phyloP scores from a whole-genome alignment of 2,329 filamentous ascomycete species.

The Verticillium isaacii region DNA sequence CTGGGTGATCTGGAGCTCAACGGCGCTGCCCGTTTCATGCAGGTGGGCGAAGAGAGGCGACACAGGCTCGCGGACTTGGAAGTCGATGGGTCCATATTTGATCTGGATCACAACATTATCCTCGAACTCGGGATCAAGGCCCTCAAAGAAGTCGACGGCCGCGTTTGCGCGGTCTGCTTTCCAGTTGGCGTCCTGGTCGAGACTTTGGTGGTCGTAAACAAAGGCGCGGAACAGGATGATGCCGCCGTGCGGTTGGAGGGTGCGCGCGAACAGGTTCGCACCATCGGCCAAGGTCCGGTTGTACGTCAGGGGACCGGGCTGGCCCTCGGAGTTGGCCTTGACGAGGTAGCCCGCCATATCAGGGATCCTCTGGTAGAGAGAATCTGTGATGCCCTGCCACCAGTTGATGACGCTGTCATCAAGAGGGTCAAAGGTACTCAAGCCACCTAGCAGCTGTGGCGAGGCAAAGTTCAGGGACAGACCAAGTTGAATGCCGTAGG shows the following conservation, averaged over 20 bases:
- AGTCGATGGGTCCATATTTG: slow-evolving; percentile 71
- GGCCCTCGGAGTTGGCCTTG: slow-evolving; percentile 69
- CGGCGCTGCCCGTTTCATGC: slow-evolving; percentile 39
- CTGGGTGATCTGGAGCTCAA: slow-evolving; percentile 64
- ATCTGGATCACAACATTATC: slow-evolving; percentile 69
- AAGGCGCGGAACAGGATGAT: slow-evolving; percentile 69
- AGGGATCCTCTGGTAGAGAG: slow-evolving; percentile 56
- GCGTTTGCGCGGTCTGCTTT: slow-evolving; percentile 65
- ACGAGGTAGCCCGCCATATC: slow-evolving; percentile 66
- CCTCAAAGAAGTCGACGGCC: slow-evolving; percentile 61
- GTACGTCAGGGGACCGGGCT: slow-evolving; percentile 65
- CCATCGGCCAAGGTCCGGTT: slow-evolving; percentile 65
- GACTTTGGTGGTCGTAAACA: slow-evolving; percentile 57
- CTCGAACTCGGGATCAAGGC: slow-evolving; percentile 60
- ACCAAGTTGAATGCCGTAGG: slow-evolving; percentile 61
- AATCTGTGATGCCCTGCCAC: slow-evolving; percentile 57
- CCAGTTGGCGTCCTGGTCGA: slow-evolving; percentile 45
- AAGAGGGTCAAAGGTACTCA: slow-evolving; percentile 62
- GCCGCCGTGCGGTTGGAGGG: slow-evolving; percentile 49
- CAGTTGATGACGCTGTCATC: slow-evolving; percentile 54
- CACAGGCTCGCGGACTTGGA: slow-evolving; percentile 64
- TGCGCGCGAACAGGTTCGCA: slow-evolving; percentile 62
- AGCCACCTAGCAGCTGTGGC: slow-evolving; percentile 49
- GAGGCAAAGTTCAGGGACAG: slow-evolving; percentile 66
- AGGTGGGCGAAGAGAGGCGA: slow-evolving; percentile 59